Percentiles rank a stretch among this genome's conserved stretches.
These are phyloP conservation scores for Boletus rubescentipes DNA, from an alignment of 768 basidiomycete species.

Conservation along the genomic window DNA sequence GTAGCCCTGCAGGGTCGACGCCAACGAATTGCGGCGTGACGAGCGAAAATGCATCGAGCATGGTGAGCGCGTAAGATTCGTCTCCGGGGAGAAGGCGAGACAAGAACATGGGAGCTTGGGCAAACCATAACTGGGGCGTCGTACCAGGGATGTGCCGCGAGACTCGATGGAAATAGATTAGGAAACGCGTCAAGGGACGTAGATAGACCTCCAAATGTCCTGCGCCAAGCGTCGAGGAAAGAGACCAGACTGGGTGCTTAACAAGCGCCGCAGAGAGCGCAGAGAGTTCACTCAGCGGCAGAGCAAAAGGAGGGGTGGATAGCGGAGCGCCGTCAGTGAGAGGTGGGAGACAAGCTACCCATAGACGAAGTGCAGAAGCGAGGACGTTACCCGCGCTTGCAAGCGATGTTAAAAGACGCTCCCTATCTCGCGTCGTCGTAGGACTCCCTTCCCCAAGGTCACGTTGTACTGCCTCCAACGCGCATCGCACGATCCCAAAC, in stretches of 20 bases:
- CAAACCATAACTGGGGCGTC: slow-evolving; percentile 61
- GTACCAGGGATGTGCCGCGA: slow-evolving; percentile 56
- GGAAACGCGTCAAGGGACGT: slow-evolving; percentile 55
- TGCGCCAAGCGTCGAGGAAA: slow-evolving; percentile 6
- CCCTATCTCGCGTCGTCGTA: background rate
- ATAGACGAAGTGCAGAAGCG: slow-evolving; percentile 55
- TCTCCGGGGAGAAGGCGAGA: slow-evolving; percentile 67
- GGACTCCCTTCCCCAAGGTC: slow-evolving; percentile 18
- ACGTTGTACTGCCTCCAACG: slow-evolving; percentile 34
- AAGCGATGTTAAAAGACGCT: slow-evolving; percentile 27
- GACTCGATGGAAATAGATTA: slow-evolving; percentile 56
- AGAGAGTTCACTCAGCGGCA: slow-evolving; percentile 60
- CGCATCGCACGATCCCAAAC: slow-evolving; percentile 36
- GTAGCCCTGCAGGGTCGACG: slow-evolving; percentile 22
- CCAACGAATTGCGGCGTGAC: slow-evolving; percentile 21
- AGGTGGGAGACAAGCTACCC: slow-evolving; percentile 59
- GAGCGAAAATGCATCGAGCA: slow-evolving; percentile 31
- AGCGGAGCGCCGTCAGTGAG: slow-evolving; percentile 37
- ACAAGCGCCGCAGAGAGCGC: slow-evolving; percentile 50
- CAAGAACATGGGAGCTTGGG: slow-evolving; percentile 61
- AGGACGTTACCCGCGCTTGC: slow-evolving; percentile 39
- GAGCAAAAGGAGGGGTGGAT: slow-evolving; percentile 53
- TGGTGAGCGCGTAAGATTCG: slow-evolving; percentile 53
- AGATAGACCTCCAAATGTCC: slow-evolving; percentile 13
- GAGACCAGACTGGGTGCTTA: slow-evolving; percentile 52